Conservation (phyloP, 2,329 filamentous ascomycete species). For the Byssothecium circinans region DNA sequence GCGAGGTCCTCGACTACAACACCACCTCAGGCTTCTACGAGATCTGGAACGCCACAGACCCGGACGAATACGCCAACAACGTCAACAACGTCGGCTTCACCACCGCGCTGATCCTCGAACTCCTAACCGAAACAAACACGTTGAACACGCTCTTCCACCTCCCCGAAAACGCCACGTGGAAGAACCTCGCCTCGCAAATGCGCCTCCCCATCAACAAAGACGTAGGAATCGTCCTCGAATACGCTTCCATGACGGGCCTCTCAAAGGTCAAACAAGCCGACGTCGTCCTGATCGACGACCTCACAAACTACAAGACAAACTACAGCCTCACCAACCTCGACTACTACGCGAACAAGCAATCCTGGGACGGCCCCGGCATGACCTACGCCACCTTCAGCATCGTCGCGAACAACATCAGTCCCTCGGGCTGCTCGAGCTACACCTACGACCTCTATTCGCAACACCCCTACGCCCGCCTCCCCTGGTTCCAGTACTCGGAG, state of each 20-base stretch:
- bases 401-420: conserved; percentile 65
- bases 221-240: conserved; percentile 66
- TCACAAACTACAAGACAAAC: conserved; percentile 62
- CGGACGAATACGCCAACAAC: conserved; percentile 70
- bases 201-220: conserved; percentile 55
- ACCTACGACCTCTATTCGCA: conserved; percentile 67
- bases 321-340: conserved; percentile 62
- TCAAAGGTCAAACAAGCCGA: conserved; percentile 71
- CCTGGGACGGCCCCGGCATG: conserved; percentile 69
- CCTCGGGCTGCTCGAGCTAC: conserved; percentile 68
- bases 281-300: conserved; percentile 67
- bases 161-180: conserved; percentile 60
- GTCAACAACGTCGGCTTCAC: conserved; percentile 71
- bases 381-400: conserved; percentile 72
- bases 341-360: conserved; percentile 71
- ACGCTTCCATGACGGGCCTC: conserved; percentile 66
- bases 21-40: conserved; percentile 40
- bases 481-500: conserved; percentile 72
- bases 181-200: conserved; percentile 59
- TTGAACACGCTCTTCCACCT: conserved; percentile 60
- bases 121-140: conserved; percentile 58
- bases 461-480: conserved; percentile 65
- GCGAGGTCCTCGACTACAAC: conserved; percentile 63
- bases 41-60: conserved; percentile 66
- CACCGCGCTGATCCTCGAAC: conserved; percentile 62